Conservation (phyloP, 495 filamentous ascomycete species). For the Talaromyces stipitatus region DNA sequence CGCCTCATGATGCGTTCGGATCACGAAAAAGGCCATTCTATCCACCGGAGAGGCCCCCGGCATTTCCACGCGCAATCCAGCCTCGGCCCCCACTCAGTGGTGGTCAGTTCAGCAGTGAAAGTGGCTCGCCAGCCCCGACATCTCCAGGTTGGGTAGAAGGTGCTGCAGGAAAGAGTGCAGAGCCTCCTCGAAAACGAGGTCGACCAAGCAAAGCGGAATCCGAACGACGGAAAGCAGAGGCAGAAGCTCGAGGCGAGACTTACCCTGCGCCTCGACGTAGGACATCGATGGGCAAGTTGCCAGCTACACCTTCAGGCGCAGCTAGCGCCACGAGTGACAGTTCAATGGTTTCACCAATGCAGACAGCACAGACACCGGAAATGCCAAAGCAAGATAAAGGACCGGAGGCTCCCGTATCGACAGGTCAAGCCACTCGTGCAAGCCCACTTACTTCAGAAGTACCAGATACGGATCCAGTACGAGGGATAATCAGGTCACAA, state of each 20-base stretch:
- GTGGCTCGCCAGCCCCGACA: conserved; percentile 28
- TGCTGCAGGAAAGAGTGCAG: conserved; percentile 13
- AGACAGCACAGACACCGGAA: conserved; percentile 3
- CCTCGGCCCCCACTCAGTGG: conserved; percentile 30
- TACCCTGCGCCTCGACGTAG: conserved; percentile 36
- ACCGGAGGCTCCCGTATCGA: not conserved
- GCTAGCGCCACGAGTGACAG: conserved; percentile 7
- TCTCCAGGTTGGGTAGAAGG: conserved; percentile 25
- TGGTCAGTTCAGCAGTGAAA: conserved; percentile 32
- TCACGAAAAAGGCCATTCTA: conserved; percentile 30
- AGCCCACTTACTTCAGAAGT: not conserved
- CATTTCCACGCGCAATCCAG: conserved; percentile 32
- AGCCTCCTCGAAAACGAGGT: conserved; percentile 50
- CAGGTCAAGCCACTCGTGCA: not conserved
- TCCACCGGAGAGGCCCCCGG: conserved; percentile 24
- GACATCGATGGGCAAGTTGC: conserved; percentile 23
- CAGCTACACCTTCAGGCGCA: conserved; percentile 28
- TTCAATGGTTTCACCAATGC: conserved; percentile 6
- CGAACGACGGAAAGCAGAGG: conserved; percentile 42
- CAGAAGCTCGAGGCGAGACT: conserved; percentile 42
- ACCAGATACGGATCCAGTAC: conserved; percentile 5
- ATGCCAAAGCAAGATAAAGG: not conserved
- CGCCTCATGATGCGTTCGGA: conserved; percentile 7
- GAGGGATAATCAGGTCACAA: conserved; percentile 6
- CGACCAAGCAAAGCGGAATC: conserved; percentile 51